Percentiles rank a stretch among this genome's conserved stretches.
These are phyloP conservation scores for Pisolithus thermaeus DNA, from an alignment of 1,284 basidiomycete genomes.

Conservation along the genomic window DNA sequence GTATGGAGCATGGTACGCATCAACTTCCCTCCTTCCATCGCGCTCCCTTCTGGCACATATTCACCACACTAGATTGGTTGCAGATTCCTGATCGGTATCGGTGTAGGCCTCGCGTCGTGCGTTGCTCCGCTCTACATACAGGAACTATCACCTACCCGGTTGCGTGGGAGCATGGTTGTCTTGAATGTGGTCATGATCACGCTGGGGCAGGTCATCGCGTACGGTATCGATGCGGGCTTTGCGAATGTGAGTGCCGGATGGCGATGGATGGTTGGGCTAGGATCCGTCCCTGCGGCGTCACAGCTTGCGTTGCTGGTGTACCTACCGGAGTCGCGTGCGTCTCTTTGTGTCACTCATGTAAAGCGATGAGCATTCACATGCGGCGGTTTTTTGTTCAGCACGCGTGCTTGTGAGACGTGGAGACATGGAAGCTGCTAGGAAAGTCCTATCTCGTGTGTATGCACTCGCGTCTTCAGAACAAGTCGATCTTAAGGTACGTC, in stretches of 20 bases:
- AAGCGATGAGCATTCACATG: background rate
- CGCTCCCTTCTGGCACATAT: background rate
- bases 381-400: constrained; percentile 35
- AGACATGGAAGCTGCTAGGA: constrained; percentile 41
- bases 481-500: constrained; percentile 55
- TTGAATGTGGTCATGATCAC: constrained; percentile 63
- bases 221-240: constrained; percentile 73
- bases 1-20: constrained; percentile 61
- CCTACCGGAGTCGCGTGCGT: constrained; percentile 73
- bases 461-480: constrained; percentile 57
- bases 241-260: constrained; percentile 60
- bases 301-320: constrained; percentile 60
- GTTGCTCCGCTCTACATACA: constrained; percentile 81
- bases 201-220: constrained; percentile 72
- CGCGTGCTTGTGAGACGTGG: constrained; percentile 65
- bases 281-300: constrained; percentile 59
- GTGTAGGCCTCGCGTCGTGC: constrained; percentile 70
- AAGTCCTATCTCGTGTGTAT: constrained; percentile 62
- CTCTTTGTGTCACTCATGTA: background rate
- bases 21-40: background rate
- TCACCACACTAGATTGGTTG: constrained; percentile 51
- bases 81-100: constrained; percentile 69
- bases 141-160: constrained; percentile 71
- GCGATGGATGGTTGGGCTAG: constrained; percentile 82
- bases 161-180: constrained; percentile 74